Base-by-base conservation (phyloP, 106 monocot species). In the Allium cepa region DNA sequence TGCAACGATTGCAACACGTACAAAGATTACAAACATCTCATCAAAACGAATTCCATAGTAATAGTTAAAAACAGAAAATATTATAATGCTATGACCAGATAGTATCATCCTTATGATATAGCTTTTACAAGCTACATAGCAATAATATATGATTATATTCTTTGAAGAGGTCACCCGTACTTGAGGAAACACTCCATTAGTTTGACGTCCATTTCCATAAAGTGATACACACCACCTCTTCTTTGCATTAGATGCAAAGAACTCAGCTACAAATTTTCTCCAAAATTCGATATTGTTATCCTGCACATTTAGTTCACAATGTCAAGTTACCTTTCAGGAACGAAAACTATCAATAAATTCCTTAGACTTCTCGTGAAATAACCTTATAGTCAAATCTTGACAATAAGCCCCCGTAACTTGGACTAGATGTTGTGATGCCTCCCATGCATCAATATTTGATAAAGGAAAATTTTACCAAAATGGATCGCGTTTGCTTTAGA, bases 201-300 rank as follows among this genome's bases (percentile, higher is more conserved):
- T 86, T 74, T 90, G 86, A 9, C 86, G 86, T 7, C 86, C 90
- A 75, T 73, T 85, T 65, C 86, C 86, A 72, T 90, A 90, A 22
- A 86, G 79, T 61, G 86, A 90, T 69, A 86, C 82, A 79, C 86
- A 90, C 90, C 83, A 90, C 50, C 90, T 90, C 73, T 86, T 90
- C 68, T 81, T 90, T 7, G 86, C 90, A 79, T 80, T 83, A 8
- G 90, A 83, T 66, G 90, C 80, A 76, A 83, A 90, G 49, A 76
- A 90, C 47, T 90, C 86, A 10, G 69, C 46, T 10, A 86, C 86
- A 79, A 90, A 90, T 68, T 79, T 90, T 66, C 90, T 86, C 90
- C 90, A 90, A 79, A 83, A 90, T 18, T 90, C 86, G 63, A 90
- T 90, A 76, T 90, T 93, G 58, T 99, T 99, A 73, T 99, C 93